These are phyloP conservation scores for Tarenaya hassleriana DNA, from an alignment of 345 rosid species.

Conservation along the genomic window DNA sequence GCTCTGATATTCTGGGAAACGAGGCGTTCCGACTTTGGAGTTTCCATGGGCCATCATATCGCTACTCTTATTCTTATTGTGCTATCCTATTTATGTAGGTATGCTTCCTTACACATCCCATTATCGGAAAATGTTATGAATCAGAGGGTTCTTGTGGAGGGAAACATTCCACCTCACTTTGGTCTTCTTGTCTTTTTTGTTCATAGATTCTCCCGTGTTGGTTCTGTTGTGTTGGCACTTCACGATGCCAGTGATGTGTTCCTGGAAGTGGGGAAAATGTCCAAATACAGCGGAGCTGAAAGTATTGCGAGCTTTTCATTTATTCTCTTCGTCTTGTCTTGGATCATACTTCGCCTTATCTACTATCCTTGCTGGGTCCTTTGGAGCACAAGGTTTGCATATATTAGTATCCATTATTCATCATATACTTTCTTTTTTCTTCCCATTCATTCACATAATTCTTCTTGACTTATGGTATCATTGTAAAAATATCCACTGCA, in stretches of 20 bases:
- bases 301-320: slow-evolving; percentile 65
- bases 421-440: slow-evolving; percentile 1
- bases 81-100: slow-evolving; percentile 86
- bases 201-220: slow-evolving; percentile 82
- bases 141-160: background rate
- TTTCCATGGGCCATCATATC: slow-evolving; percentile 96
- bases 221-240: slow-evolving; percentile 87
- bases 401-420: slow-evolving; percentile 2
- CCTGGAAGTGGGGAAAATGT: slow-evolving; percentile 94
- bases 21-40: slow-evolving; percentile 97
- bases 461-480: background rate
- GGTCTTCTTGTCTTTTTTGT: slow-evolving; percentile 7
- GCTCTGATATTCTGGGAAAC: slow-evolving; percentile 99
- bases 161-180: slow-evolving; percentile 2
- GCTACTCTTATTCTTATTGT: slow-evolving; percentile 71
- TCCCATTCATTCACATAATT: background rate
- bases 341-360: slow-evolving; percentile 81
- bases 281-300: slow-evolving; percentile 84
- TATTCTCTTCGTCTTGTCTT: slow-evolving; percentile 75
- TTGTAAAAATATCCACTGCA: too few relatives aligned
- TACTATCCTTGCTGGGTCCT: slow-evolving; percentile 96
- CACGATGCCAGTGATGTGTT: slow-evolving; percentile 96
- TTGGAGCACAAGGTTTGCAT: slow-evolving; percentile 98
- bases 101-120: background rate
- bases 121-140: too few relatives aligned